Percentiles rank a stretch among this genome's conserved stretches.
These are phyloP conservation scores for Backusella morwellensis DNA, from an alignment of 192 early-diverging fungal species.

Conservation along the genomic window DNA sequence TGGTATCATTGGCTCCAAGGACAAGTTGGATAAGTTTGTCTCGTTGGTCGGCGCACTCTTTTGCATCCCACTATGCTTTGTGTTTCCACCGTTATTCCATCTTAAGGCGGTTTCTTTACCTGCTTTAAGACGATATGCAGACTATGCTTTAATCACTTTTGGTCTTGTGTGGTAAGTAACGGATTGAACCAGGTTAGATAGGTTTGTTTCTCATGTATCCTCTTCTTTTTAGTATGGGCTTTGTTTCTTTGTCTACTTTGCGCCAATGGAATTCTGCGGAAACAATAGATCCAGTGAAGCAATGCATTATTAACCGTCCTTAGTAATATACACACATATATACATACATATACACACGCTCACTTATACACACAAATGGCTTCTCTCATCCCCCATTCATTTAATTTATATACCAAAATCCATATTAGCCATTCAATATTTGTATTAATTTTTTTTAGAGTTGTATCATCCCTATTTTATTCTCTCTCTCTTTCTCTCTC, in stretches of 20 bases:
- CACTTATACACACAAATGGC: too few species aligned
- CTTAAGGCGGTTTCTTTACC: constrained; percentile 46
- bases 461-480: background rate
- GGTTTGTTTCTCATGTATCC: background rate
- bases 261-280: constrained; percentile 20
- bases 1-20: constrained; percentile 56
- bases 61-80: constrained; percentile 71
- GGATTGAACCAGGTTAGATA: background rate
- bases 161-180: constrained; percentile 46
- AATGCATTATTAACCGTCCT: constrained; percentile 6
- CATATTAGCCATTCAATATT: background rate
- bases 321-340: background rate
- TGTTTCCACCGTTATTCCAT: constrained; percentile 79
- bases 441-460: constrained; percentile 4
- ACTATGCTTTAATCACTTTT: constrained; percentile 60
- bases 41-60: constrained; percentile 56
- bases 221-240: constrained; percentile 9
- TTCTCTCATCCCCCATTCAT: background rate
- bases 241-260: constrained; percentile 3
- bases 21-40: constrained; percentile 73
- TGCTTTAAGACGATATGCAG: constrained; percentile 27
- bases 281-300: constrained; percentile 12
- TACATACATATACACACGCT: background rate
- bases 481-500: background rate
- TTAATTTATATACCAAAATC: background rate